Base-by-base conservation (phyloP, 441 rosid genomes). In the Arabidopsis lyrata region DNA sequence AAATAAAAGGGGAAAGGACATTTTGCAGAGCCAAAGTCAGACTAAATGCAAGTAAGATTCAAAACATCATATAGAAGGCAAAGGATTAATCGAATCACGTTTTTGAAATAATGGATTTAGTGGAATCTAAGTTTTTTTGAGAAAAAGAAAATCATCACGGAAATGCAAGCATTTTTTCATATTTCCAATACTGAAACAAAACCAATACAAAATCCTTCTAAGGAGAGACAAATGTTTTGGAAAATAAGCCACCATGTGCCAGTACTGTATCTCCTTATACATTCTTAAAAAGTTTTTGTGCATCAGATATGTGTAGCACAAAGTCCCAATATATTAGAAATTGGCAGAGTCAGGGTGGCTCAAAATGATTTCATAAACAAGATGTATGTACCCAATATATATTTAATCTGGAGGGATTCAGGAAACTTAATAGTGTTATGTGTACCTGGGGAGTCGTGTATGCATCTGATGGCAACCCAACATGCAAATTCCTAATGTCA, bases 401-500 rank as follows among this genome's bases (percentile, higher is more conserved):
- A 38, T 15, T n/a, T 1, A 15, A 9, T 22, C 50, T 31, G 3
- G 48, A 57, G 15, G 48, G 52, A 24, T 55, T 13, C 6, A 1
- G 27, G 27, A 72, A 13, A 42, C 32, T 13, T 63, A 20, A 42
- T n/a, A 56, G 14, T 14, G 42, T 41, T 22, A 65, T 14, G 58
- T 29, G 31, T 68, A 90, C 96, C 94, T 90, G 96, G 24, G 79
- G 47, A 68, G 66, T 74, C 70, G 78, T 85, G 78, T 75, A 86
- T 35, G 78, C 76, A 78, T 84, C 88, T 50, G 86, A 77, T 63
- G 86, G 70, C 74, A 87, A 61, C 45, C 83, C 84, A 42, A 82
- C 96, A 75, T 81, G 89, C 77, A 80, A 77, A 81, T 85, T 86
- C 75, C 85, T 80, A 72, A 75, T 83, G 80, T 81, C 80, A 83